Conservation (phyloP, 2,329 filamentous ascomycete species). For the Ascochyta fabae region DNA sequence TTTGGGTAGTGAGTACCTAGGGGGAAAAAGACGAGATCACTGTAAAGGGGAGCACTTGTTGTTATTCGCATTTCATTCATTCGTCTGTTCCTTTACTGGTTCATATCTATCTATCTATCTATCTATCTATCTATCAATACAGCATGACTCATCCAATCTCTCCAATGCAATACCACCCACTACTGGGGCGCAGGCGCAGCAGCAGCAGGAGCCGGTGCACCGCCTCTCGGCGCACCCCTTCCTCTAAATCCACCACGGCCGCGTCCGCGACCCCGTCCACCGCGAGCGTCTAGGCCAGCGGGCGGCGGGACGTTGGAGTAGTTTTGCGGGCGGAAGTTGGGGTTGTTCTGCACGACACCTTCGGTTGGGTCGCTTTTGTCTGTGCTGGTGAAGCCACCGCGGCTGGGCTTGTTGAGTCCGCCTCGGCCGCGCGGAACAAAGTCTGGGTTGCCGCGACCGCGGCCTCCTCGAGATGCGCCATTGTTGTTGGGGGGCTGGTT, state of each 20-base stretch:
- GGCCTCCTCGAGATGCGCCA: constrained; percentile 38
- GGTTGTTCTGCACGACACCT: constrained; percentile 63
- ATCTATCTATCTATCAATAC: too few species aligned
- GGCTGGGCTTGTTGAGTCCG: constrained; percentile 45
- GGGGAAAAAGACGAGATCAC: too few species aligned
- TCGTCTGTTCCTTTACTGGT: too few species aligned
- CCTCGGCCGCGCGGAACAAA: constrained; percentile 52
- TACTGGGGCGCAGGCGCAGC: constrained; percentile 10
- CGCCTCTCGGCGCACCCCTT: constrained; percentile 38
- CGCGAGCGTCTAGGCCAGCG: constrained; percentile 36
- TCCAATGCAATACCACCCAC: constrained; percentile 8
- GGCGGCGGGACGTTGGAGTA: constrained; percentile 49
- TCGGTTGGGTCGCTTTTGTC: constrained; percentile 60
- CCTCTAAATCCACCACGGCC: constrained; percentile 42
- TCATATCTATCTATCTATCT: too few species aligned
- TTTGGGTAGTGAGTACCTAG: too few species aligned
- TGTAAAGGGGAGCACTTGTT: too few species aligned
- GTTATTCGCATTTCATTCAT: too few species aligned
- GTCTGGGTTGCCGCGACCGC: constrained; percentile 30
- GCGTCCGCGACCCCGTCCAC: constrained; percentile 35
- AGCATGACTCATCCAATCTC: too few species aligned
- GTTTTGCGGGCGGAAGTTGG: constrained; percentile 61
- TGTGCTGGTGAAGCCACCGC: constrained; percentile 54
- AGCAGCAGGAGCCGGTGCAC: constrained; percentile 25
- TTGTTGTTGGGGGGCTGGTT: constrained; percentile 35